Conservation (phyloP, 495 filamentous ascomycete genomes). For the Penicillium silybi region DNA sequence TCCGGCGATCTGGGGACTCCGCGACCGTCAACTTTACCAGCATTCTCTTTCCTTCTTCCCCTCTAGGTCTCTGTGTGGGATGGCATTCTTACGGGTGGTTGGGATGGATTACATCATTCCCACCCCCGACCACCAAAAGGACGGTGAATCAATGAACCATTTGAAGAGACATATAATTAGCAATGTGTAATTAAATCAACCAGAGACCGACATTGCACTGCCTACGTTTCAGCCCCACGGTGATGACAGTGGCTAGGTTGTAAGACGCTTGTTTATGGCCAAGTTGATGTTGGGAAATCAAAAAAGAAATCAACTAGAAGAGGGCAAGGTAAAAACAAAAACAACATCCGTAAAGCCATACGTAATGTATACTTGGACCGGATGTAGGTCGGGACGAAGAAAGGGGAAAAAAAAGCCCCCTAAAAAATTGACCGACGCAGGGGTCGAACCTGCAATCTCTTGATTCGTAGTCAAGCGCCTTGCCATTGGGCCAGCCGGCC, state of each 20-base stretch:
- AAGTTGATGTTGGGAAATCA: background rate
- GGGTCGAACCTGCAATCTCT: constrained; percentile 53
- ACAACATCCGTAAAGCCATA: too few species aligned
- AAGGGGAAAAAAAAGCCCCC: background rate
- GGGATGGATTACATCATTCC: constrained; percentile 9
- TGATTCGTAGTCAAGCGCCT: constrained; percentile 72
- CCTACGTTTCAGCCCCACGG: background rate
- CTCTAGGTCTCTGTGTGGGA: background rate
- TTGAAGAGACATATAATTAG: background rate
- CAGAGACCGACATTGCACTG: background rate
- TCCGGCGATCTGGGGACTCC: constrained; percentile 4
- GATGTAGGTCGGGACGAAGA: background rate
- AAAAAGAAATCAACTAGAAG: background rate
- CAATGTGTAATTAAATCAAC: background rate
- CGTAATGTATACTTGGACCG: too few species aligned
- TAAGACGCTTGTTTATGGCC: background rate
- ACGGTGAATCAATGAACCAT: background rate
- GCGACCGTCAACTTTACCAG: background rate
- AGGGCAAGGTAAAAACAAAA: background rate
- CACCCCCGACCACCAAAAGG: background rate
- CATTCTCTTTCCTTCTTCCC: background rate
- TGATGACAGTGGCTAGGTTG: background rate
- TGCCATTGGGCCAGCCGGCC: constrained; percentile 62
- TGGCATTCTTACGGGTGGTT: constrained; percentile 5
- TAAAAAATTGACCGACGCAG: constrained; percentile 41